These are phyloP conservation scores for Backusella luteola DNA, from an alignment of 192 early-diverging fungal species.

Conservation along the genomic window DNA sequence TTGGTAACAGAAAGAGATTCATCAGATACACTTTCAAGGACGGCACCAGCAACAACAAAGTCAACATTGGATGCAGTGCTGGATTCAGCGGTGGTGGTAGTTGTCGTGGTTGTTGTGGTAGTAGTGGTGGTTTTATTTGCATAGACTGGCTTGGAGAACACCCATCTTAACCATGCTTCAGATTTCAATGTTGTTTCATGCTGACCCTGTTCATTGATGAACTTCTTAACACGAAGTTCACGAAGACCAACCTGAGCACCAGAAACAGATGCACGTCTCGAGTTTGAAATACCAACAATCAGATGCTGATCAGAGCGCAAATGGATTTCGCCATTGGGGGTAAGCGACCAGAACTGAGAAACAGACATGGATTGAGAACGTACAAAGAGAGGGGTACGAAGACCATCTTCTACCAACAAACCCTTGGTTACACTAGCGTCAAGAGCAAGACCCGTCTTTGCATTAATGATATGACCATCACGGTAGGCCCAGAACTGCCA, in stretches of 20 bases:
- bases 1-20: background rate
- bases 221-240: slow-evolving; percentile 13
- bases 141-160: slow-evolving; percentile 12
- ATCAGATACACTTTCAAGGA: slow-evolving; percentile 12
- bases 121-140: background rate
- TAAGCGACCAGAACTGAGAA: slow-evolving; percentile 27
- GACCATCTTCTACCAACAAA: slow-evolving; percentile 13
- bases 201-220: background rate
- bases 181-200: slow-evolving; percentile 6
- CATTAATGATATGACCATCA: slow-evolving; percentile 24
- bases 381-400: slow-evolving; percentile 9
- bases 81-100: background rate
- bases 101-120: background rate
- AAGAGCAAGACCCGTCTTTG: slow-evolving; percentile 17
- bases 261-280: background rate
- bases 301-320: slow-evolving; percentile 10
- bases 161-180: slow-evolving; percentile 12
- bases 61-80: background rate
- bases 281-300: slow-evolving; percentile 14
- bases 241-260: slow-evolving; percentile 18
- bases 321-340: slow-evolving; percentile 18
- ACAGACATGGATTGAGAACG: slow-evolving; percentile 6
- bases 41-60: background rate
- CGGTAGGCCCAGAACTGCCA: slow-evolving; percentile 21
- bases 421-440: slow-evolving; percentile 4